Conservation (phyloP, 805 yeast species). For the Myxozyma monticola region DNA sequence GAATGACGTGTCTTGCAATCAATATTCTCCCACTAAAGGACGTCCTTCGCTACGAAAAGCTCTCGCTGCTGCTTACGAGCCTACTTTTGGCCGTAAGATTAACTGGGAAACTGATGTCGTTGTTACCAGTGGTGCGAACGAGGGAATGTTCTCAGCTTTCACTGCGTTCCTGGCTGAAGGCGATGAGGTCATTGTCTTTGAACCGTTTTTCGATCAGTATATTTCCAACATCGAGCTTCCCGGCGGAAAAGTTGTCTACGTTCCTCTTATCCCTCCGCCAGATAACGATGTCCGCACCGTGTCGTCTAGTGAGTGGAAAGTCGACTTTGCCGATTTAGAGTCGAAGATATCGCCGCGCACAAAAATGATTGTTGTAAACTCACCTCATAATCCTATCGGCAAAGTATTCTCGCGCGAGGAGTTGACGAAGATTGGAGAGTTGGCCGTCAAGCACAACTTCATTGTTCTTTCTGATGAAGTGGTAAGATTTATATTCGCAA, state of each 20-base stretch:
- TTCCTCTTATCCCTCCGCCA: conserved; percentile 79
- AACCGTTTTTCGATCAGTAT: conserved; percentile 97
- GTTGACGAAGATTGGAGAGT: conserved; percentile 67
- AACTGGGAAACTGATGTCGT: conserved; percentile 61
- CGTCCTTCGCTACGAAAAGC: conserved; percentile 73
- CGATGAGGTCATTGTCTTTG: conserved; percentile 94
- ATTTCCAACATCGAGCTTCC: conserved; percentile 90
- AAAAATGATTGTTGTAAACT: conserved; percentile 81
- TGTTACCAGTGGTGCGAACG: conserved; percentile 96
- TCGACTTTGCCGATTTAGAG: conserved; percentile 77
- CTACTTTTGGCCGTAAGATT: conserved; percentile 59
- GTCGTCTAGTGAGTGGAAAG: conserved; percentile 81
- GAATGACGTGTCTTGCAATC: conserved; percentile 73
- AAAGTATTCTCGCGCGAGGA: conserved; percentile 78
- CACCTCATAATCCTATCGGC: conserved; percentile 97
- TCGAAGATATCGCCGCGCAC: conserved; percentile 72
- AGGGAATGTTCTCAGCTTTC: conserved; percentile 77
- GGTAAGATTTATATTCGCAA: conserved; percentile 2
- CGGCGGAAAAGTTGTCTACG: conserved; percentile 89
- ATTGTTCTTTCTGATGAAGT: conserved; percentile 90
- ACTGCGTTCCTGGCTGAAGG: conserved; percentile 83
- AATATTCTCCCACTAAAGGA: conserved; percentile 90
- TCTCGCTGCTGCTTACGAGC: conserved; percentile 68
- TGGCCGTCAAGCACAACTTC: conserved; percentile 83
- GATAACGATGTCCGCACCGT: conserved; percentile 64